Base-by-base conservation (phyloP, 768 basidiomycete species). In the Hirschioporus abietinus region DNA sequence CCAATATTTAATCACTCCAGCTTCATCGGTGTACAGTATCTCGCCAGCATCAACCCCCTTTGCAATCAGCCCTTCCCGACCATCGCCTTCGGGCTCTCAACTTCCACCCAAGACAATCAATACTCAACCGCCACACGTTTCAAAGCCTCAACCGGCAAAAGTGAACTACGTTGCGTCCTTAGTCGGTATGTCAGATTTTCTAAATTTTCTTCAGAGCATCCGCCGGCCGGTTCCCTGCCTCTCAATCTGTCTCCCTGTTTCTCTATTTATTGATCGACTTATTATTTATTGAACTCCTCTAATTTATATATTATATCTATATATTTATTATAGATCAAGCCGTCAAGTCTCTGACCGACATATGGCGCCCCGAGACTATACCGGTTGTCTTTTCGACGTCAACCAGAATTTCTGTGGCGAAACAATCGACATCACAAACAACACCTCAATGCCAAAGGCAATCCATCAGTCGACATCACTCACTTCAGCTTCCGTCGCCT, bases 321-420 rank as follows among this genome's bases (percentile, higher is more conserved):
- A 68, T 61, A 58, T 64, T 64, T 1, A 64, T 59, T 60, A 57
- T 74, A 93, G 91, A 93, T 80, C 88, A 91, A 85, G 87, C 91
- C 52, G 87, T 92, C 67, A 89, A 87, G 72, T 88, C 86, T 3
- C 76, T 93, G 65, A 87, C 84, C 73, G 90, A 93, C 70, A 89
- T 91, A 76, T 93, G 92, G 92, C 87, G 82, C 42, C 86, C 87
- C 1, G 86, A 92, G 72, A 86, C 91, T 71, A 88, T 93, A 27
- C 91, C 92, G 0, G 62, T 72, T 26, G 82, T 83, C 18, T 92
- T 87, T 61, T 25, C 74, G 74, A 70, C 70, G 82, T 35, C 30
- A 27, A 58, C 66, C 77, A 80, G 30, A 73, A 75, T 34, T 76
- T 75, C 7, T 73, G 71, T 63, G 67, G 78, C 70, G 68, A 75